A percentile compares a stretch with the other conserved stretches of the same genome.
Evolutionary conservation across 768 basidiomycete genomes (phyloP).

Genomic region (Trametes coccinea): DNA sequence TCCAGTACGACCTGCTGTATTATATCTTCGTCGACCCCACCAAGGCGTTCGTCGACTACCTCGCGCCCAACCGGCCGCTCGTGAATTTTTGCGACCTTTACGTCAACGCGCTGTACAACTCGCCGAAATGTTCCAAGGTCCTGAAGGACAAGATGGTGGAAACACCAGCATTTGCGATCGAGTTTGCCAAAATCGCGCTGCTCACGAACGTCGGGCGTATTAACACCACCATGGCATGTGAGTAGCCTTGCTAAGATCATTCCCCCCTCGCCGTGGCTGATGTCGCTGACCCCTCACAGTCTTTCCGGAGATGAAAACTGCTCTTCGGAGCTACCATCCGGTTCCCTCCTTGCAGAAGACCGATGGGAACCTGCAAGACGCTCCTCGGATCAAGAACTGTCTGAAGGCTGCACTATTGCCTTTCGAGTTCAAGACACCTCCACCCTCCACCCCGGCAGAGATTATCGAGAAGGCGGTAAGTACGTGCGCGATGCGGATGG

Average conservation of each 20-base stretch:
- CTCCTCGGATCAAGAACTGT: constrained; percentile 89
- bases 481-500: constrained; percentile 15
- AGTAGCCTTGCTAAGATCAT: constrained; percentile 29
- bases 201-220: constrained; percentile 89
- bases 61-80: constrained; percentile 47
- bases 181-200: constrained; percentile 80
- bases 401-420: constrained; percentile 79
- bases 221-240: constrained; percentile 90
- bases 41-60: constrained; percentile 66
- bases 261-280: constrained; percentile 4
- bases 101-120: constrained; percentile 76
- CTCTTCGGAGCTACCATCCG: constrained; percentile 85
- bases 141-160: constrained; percentile 88
- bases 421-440: constrained; percentile 61
- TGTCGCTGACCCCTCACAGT: constrained; percentile 46
- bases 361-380: constrained; percentile 85
- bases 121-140: constrained; percentile 83
- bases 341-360: constrained; percentile 89
- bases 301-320: constrained; percentile 93
- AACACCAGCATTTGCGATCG: constrained; percentile 72
- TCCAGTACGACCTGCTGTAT: constrained; percentile 83
- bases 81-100: constrained; percentile 84
- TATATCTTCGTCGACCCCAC: constrained; percentile 73
- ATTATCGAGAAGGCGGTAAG: constrained; percentile 68
- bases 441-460: constrained; percentile 75